Evolutionary conservation across 2,329 filamentous ascomycete genomes (phyloP).

Genomic region (Paramyrothecium sp.): DNA sequence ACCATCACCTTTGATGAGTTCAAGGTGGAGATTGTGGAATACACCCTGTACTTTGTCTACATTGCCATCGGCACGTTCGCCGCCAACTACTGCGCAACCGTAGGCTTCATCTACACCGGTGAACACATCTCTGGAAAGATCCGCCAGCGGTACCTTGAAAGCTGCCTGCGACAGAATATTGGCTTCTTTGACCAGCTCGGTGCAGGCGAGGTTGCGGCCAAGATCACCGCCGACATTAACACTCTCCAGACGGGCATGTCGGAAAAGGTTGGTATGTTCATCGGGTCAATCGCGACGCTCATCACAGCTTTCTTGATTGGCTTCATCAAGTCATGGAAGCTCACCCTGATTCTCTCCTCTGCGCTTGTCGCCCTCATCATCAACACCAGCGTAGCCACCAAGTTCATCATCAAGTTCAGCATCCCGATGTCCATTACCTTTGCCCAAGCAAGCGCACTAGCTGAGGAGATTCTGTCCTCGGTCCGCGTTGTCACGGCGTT

Average conservation of each 20-base stretch:
- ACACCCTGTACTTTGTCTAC: conserved; percentile 75
- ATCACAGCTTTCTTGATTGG: conserved; percentile 78
- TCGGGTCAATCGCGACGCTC: conserved; percentile 71
- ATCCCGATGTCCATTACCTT: conserved; percentile 71
- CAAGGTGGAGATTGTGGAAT: conserved; percentile 41
- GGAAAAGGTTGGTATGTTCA: conserved; percentile 71
- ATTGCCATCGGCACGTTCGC: conserved; percentile 74
- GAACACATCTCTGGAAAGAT: conserved; percentile 34
- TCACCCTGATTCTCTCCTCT: conserved; percentile 75
- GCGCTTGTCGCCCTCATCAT: conserved; percentile 70
- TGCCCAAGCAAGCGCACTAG: conserved; percentile 74
- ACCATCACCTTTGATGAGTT: conserved; percentile 49
- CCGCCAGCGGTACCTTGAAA: conserved; percentile 41
- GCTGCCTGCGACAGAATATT: conserved; percentile 46
- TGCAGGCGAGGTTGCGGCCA: conserved; percentile 26
- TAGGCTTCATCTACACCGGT: conserved; percentile 71
- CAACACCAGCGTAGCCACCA: conserved; percentile 65
- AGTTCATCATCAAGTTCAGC: conserved; percentile 70
- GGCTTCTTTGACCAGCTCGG: conserved; percentile 44
- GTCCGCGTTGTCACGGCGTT: conserved; percentile 85
- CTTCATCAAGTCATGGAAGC: conserved; percentile 80
- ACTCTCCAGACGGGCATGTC: conserved; percentile 82
- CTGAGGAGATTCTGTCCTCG: conserved; percentile 83
- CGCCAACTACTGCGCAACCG: conserved; percentile 70
- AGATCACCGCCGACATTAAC: conserved; percentile 80